Evolutionary conservation across 2,329 filamentous ascomycete species (phyloP).

Genomic region (Sporothrix luriei): DNA sequence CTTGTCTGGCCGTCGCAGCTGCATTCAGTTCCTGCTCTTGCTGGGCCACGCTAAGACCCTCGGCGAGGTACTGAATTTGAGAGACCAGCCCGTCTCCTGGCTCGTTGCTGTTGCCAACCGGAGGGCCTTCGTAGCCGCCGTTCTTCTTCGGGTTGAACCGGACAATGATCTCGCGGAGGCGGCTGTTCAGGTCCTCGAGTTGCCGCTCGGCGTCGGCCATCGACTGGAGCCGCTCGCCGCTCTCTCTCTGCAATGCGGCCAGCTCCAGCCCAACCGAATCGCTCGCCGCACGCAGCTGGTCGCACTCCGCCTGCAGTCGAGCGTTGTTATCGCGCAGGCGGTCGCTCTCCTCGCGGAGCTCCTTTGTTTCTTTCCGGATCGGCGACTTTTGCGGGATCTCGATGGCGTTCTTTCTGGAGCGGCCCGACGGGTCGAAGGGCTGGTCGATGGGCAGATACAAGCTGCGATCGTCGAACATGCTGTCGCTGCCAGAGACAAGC

Average conservation of each 20-base stretch:
- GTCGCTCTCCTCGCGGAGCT: conserved; percentile 52
- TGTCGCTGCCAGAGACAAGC: conserved; percentile 53
- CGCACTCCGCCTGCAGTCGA: conserved; percentile 41
- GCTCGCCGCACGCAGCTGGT: conserved; percentile 42
- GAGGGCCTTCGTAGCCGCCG: conserved; percentile 50
- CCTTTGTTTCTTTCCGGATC: conserved; percentile 56
- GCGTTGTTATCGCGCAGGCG: conserved; percentile 28
- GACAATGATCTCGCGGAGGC: conserved; percentile 67
- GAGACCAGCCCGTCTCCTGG: conserved; percentile 53
- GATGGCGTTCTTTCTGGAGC: conserved; percentile 46
- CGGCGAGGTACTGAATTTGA: conserved; percentile 73
- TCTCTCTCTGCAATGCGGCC: conserved; percentile 44
- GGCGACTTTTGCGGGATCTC: conserved; percentile 63
- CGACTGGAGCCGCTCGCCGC: conserved; percentile 49
- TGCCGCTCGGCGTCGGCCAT: conserved; percentile 66
- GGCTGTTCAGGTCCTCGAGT: conserved; percentile 68
- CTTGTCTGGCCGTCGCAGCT: conserved; percentile 35
- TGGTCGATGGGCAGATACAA: conserved; percentile 71
- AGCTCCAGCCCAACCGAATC: conserved; percentile 45
- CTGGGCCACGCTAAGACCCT: conserved; percentile 62
- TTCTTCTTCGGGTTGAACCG: conserved; percentile 62
- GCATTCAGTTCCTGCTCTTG: conserved; percentile 53
- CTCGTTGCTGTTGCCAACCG: conserved; percentile 45
- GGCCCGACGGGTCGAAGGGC: conserved; percentile 52
- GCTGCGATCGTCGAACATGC: conserved; percentile 76